These are phyloP conservation scores for Aureococcus anophagefferens DNA, from an alignment of 108 stramenopile species.

Conservation along the genomic window DNA sequence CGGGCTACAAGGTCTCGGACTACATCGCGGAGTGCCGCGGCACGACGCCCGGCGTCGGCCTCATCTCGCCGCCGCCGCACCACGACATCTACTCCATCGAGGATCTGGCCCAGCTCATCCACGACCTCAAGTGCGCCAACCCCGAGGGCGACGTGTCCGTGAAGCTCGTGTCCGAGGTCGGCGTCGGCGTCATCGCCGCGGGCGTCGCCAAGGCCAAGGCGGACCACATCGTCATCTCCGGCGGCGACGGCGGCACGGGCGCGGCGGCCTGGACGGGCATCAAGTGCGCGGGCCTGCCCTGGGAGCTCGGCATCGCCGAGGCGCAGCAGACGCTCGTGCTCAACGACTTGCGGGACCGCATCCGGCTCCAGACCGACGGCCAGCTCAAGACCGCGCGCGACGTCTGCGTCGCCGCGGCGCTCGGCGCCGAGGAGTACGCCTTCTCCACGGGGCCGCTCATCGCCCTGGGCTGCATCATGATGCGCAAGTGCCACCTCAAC, in stretches of 20 bases:
- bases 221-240: slow-evolving; percentile 82
- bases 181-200: slow-evolving; percentile 88
- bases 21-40: slow-evolving; percentile 82
- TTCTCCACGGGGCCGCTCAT: slow-evolving; percentile 85
- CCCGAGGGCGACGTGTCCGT: slow-evolving; percentile 84
- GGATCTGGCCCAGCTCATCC: slow-evolving; percentile 91
- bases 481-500: slow-evolving; percentile 93
- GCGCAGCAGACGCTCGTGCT: slow-evolving; percentile 85
- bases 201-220: slow-evolving; percentile 91
- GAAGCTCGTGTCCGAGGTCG: slow-evolving; percentile 98
- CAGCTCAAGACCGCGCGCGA: slow-evolving; percentile 81
- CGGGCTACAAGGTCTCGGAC: slow-evolving; percentile 83
- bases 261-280: slow-evolving; percentile 90
- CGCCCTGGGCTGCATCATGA: slow-evolving; percentile 92
- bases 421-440: slow-evolving; percentile 87
- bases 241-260: slow-evolving; percentile 89
- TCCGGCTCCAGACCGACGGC: slow-evolving; percentile 84
- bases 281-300: slow-evolving; percentile 81
- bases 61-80: slow-evolving; percentile 91
- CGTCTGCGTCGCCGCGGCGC: slow-evolving; percentile 78
- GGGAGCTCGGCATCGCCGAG: slow-evolving; percentile 91
- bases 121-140: slow-evolving; percentile 88
- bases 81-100: slow-evolving; percentile 95
- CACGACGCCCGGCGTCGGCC: slow-evolving; percentile 84
- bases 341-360: slow-evolving; percentile 77